These are phyloP conservation scores for Geotrichum citri-aurantii DNA, from an alignment of 1,139 yeast species.

Conservation along the genomic window DNA sequence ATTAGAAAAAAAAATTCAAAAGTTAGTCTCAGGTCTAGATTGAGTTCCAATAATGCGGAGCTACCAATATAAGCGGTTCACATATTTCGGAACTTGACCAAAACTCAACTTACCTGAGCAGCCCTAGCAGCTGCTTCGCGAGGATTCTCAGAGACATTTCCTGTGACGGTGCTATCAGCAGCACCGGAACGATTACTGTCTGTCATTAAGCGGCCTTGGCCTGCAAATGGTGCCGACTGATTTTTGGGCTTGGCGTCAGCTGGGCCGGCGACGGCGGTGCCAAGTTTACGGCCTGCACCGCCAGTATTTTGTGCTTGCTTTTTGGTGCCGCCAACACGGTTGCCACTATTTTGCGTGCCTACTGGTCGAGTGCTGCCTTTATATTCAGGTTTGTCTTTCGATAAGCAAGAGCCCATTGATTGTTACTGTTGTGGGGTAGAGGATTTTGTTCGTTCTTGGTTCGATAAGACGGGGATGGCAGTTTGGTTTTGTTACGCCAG, in stretches of 20 bases:
- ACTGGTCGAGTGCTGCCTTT: conserved; percentile 1
- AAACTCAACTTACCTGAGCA: conserved; percentile 15
- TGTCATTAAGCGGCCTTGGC: conserved; percentile 9
- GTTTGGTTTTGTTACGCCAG: neutral
- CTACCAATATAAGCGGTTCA: no score
- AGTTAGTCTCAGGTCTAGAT: neutral
- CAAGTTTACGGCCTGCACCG: neutral
- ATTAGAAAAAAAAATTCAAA: neutral
- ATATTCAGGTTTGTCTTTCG: conserved; percentile 8
- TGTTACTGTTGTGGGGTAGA: neutral
- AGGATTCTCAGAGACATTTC: conserved; percentile 8
- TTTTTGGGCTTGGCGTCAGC: neutral
- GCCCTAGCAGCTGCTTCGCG: conserved; percentile 19
- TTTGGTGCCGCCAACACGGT: neutral
- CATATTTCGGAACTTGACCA: neutral
- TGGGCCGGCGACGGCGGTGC: neutral
- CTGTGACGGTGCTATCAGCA: neutral
- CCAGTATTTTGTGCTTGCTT: neutral
- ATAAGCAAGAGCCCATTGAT: conserved; percentile 15
- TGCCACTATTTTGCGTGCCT: conserved; percentile 1
- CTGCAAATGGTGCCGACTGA: conserved; percentile 7
- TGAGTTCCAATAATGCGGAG: no score
- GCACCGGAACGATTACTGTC: neutral
- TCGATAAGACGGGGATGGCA: neutral
- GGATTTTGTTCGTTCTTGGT: neutral